These are phyloP conservation scores for Cymbopogon citratus DNA, from an alignment of 176 grass and related monocot species.

Conservation along the genomic window DNA sequence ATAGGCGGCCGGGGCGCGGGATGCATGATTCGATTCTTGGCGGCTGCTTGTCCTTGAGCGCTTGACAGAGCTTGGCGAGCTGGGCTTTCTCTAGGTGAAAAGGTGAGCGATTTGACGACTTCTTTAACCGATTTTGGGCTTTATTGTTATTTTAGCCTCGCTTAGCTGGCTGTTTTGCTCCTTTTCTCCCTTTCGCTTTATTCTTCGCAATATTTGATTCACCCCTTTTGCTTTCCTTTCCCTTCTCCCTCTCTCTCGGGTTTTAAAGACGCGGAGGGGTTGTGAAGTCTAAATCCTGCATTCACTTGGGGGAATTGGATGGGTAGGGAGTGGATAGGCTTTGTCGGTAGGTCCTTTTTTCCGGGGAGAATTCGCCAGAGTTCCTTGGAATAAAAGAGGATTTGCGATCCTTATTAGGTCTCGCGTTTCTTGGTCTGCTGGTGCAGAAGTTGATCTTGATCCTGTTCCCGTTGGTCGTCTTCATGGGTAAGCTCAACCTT, in stretches of 20 bases:
- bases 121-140: conserved; percentile 29
- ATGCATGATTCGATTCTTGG: background rate
- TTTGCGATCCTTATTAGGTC: background rate
- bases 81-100: conserved; percentile 14
- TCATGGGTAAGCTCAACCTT: conserved; percentile 38
- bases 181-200: conserved; percentile 33
- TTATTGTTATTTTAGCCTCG: background rate
- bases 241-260: background rate
- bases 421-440: conserved; percentile 18
- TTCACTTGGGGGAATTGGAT: conserved; percentile 27
- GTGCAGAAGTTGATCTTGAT: background rate
- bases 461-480: background rate
- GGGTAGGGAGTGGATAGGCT: conserved; percentile 19
- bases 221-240: conserved; percentile 22
- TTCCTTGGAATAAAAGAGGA: conserved; percentile 21
- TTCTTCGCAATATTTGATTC: conserved; percentile 30
- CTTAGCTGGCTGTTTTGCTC: background rate
- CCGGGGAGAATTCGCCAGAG: background rate
- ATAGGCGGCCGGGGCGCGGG: background rate
- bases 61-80: conserved; percentile 18
- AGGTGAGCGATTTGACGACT: conserved; percentile 19
- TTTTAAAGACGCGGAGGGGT: background rate
- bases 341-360: conserved; percentile 13
- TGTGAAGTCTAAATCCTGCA: conserved; percentile 20
- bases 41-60: conserved; percentile 17